Evolutionary conservation across 495 filamentous ascomycete genomes (phyloP), one percentile per base, ranked within the genome.

Genomic region (Aspergillus bertholletiae): DNA sequence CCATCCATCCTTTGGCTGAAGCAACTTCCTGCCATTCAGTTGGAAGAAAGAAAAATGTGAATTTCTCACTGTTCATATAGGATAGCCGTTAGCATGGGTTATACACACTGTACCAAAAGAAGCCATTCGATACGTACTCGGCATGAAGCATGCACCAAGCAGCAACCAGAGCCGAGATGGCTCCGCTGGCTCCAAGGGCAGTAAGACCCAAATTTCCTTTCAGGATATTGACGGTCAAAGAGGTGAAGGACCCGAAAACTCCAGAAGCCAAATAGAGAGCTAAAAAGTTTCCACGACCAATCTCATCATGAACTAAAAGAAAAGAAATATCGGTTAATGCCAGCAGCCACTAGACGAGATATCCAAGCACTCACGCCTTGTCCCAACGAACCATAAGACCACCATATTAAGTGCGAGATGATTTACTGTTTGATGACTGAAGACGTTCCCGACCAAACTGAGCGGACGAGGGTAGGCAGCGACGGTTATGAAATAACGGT

Each of bases 251-350:
- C 27, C 84, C 86, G 12, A 89, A 22, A 0, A 80, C 79, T 37
- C 90, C 92, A 3, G 82, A 75, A 0, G 82, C 70, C 34, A 95
- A 60, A 67, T 90, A 95, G 6, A 96, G 73, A 7, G 86, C 84
- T 4, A 98, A 74, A 70, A 97, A 96, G 55, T 85, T 82, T 35
- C 87, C 91, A 18, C 93, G 82, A 37, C 92, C 93, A 49, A 97
- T 80, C 50, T 96, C 86, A 60, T 96, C 92, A 73, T 96, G 89
- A 13, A 94, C 80, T 79, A 9, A 5, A 37, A 44, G 18, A 13
- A 32, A 37, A n/a, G 12, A 45, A 45, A 18, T n/a, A n/a, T 37
- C 3, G 23, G 35, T 50, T 30, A 32, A 12, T 18, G 20, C 11
- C 18, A 21, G n/a, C 8, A 21, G 20, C 23, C 12, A 20, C 11